Base-by-base conservation (phyloP, 2,329 filamentous ascomycete species). In the Verticillium nonalfalfae region DNA sequence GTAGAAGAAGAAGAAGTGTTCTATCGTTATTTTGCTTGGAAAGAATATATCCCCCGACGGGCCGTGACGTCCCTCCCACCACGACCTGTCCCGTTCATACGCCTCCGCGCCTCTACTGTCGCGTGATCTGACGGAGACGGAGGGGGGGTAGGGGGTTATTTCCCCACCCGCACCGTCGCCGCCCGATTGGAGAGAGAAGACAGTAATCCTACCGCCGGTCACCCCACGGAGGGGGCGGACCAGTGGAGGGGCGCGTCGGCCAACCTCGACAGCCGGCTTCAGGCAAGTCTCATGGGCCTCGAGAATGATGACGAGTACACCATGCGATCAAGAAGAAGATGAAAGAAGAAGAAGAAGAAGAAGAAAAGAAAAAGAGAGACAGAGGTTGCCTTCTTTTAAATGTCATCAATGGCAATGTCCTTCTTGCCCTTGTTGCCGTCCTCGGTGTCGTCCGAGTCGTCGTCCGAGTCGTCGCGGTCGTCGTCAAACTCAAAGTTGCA, bases 401-500 rank as follows among this genome's bases (percentile, higher is more conserved):
- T 97, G 78, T 97, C 93, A 81, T 98, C 94, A 75, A 97, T 91
- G 76, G 96, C 92, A 72, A 97, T 88, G 70, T 96, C 92, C 81
- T 91, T 93, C 74, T 76, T 76, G 74, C 77, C 78, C 68, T 84
- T 86, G 71, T 79, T 81, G 62, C 76, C 81, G 66, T 76, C 80
- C 57, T 74, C 80, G 59, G 79, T 82, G 59, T 81, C 82, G 36
- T 84, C 84, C 33, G 75, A 76, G 45, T 85, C 79, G 56, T 80
- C 83, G 50, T 74, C 74, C 26, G 85, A 75, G 58, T 81, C 85
- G 72, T 90, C 89, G 68, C 89, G 83, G 78, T 97, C 94, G 77
- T 98, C 93, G 80, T 96, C 95, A 82, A 98, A 98, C 81, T 98
- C 95, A 83, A 99, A 97, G 80, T 95, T 95, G 81, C 90, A 92